A percentile compares a stretch with the other conserved stretches of the same genome.
phyloP scores from a whole-genome alignment of 2,329 filamentous ascomycete species.

The Apiospora rasikravindrae region DNA sequence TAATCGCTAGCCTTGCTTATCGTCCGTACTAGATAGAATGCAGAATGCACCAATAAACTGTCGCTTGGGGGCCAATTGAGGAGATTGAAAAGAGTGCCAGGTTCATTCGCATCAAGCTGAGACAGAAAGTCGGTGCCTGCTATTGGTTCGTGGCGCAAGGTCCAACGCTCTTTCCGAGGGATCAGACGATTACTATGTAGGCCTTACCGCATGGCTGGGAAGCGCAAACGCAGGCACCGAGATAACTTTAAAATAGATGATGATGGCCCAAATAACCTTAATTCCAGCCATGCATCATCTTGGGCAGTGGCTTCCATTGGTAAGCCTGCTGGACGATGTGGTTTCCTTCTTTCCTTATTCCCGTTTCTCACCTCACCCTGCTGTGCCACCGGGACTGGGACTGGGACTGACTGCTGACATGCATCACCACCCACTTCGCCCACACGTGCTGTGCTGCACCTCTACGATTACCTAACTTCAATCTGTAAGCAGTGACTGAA shows the following conservation, averaged over 20 bases:
- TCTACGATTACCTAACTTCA: not conserved
- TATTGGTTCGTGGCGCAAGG: not conserved
- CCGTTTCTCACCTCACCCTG: not conserved
- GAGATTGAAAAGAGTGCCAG: not conserved
- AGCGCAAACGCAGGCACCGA: slow-evolving; percentile 9
- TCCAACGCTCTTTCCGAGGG: not conserved
- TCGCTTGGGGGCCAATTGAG: not conserved
- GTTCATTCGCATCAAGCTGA: not conserved
- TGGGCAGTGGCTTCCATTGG: not conserved
- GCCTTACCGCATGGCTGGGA: not conserved
- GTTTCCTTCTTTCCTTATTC: not conserved
- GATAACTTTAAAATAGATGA: slow-evolving; percentile 1
- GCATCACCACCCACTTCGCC: not conserved
- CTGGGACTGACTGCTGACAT: not conserved
- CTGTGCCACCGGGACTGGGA: not conserved
- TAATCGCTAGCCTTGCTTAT: not conserved
- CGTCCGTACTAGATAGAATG: not conserved
- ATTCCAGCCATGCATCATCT: not conserved
- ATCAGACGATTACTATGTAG: not conserved
- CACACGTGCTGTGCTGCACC: not conserved
- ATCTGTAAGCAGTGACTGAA: not conserved
- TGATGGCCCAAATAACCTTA: not conserved
- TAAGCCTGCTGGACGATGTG: not conserved
- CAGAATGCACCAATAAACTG: too few species aligned
- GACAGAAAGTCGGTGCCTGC: not conserved